Percentiles rank a stretch among this genome's conserved stretches.
Evolutionary conservation across 345 rosid species (phyloP).

Genomic region (Hibiscus trionum): DNA sequence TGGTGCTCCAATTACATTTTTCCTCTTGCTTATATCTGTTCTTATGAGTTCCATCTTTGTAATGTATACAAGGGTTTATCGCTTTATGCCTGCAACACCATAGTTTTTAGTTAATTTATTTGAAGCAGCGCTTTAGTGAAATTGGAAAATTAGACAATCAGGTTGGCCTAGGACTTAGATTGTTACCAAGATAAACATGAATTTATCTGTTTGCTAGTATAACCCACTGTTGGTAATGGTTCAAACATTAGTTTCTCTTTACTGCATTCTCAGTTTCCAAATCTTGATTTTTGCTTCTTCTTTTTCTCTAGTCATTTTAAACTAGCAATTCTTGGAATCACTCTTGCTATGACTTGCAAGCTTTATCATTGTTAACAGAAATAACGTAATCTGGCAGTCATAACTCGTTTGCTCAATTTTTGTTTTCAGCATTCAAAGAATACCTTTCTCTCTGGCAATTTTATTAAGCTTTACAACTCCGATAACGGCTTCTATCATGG

Average conservation of each 20-base stretch:
- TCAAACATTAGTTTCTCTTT: not conserved
- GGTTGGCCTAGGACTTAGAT: not conserved
- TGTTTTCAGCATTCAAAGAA: slow-evolving; percentile 71
- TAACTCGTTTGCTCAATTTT: slow-evolving; percentile 12
- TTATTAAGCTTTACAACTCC: slow-evolving; percentile 73
- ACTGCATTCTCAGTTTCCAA: not conserved
- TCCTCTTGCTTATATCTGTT: not conserved
- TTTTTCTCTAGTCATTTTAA: not conserved
- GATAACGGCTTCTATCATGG: slow-evolving; percentile 66
- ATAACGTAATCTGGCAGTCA: not conserved
- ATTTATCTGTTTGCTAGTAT: not conserved
- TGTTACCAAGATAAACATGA: not conserved
- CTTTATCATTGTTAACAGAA: slow-evolving; percentile 4
- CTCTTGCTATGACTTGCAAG: not conserved
- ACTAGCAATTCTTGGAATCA: slow-evolving; percentile 1
- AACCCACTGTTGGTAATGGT: not conserved
- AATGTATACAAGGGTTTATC: not conserved
- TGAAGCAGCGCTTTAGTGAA: not conserved
- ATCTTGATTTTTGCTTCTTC: not conserved
- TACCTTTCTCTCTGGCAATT: slow-evolving; percentile 69
- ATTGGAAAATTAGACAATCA: not conserved
- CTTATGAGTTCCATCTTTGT: not conserved
- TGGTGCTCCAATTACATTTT: not conserved
- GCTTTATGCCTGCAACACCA: not conserved
- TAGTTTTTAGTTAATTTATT: not conserved